Percentiles rank a stretch among this genome's conserved stretches.
Conservation (phyloP, 257 asterid species). For the Capsicum chinense region DNA sequence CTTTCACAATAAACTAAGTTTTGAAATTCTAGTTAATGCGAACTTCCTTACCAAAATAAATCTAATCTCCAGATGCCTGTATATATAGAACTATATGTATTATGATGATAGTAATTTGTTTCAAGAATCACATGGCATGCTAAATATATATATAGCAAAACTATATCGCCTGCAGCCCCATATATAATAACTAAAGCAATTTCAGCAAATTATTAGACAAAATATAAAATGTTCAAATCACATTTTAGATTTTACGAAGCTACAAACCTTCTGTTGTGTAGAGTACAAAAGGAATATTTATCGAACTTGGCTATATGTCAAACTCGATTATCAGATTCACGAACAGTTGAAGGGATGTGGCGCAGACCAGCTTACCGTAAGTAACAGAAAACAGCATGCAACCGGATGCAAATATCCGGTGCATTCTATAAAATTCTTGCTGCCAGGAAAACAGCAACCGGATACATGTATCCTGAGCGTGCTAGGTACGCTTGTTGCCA, state of each 20-base stretch:
- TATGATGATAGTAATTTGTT: neutral
- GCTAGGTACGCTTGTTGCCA: neutral
- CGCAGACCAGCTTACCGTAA: neutral
- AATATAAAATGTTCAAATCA: neutral
- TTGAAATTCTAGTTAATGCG: neutral
- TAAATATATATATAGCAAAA: neutral
- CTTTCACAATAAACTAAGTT: neutral
- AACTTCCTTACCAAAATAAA: neutral
- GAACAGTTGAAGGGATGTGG: neutral
- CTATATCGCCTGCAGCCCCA: neutral
- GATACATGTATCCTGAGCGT: neutral
- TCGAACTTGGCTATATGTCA: neutral
- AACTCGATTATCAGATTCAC: slow-evolving; percentile 6
- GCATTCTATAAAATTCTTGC: too few species aligned
- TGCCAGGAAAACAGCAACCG: neutral
- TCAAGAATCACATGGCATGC: neutral
- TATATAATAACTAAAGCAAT: neutral
- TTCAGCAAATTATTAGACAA: slow-evolving; percentile 1
- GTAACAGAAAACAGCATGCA: neutral
- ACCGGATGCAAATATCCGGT: too few species aligned
- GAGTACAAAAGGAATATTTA: slow-evolving; percentile 12
- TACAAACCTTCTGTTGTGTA: slow-evolving; percentile 5
- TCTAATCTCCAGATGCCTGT: too few species aligned
- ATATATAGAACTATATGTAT: too few species aligned
- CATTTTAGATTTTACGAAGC: neutral